phyloP scores from a whole-genome alignment of 306 rosid species.

The Mucuna pruriens region DNA sequence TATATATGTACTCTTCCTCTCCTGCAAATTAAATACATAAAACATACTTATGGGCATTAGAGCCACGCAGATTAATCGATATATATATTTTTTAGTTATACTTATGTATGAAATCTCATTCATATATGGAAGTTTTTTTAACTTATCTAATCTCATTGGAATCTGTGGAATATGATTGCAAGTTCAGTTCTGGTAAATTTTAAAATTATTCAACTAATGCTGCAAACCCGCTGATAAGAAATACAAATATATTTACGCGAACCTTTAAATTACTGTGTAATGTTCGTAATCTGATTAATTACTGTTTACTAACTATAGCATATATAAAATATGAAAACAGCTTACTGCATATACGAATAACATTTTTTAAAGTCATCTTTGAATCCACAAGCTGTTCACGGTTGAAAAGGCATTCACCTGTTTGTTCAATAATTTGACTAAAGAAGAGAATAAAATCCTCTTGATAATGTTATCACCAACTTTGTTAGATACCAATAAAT shows the following conservation, averaged over 20 bases:
- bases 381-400: neutral
- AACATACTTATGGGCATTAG: neutral
- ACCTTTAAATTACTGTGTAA: neutral
- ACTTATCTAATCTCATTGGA: neutral
- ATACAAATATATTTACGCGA: neutral
- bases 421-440: conserved; percentile 12
- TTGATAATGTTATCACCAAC: neutral
- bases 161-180: neutral
- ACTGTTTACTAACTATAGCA: neutral
- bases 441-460: neutral
- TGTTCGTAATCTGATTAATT: neutral
- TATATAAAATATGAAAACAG: too few relatives aligned
- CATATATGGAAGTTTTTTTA: neutral
- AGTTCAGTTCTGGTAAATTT: neutral
- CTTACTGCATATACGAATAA: neutral
- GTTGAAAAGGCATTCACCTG: neutral
- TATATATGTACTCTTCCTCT: neutral
- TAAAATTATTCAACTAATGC: neutral
- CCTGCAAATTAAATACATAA: neutral
- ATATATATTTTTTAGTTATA: neutral
- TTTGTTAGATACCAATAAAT: neutral
- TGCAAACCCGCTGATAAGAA: neutral
- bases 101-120: neutral
- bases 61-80: neutral
- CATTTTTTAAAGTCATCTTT: neutral